Conservation (phyloP, 306 rosid species). For the Vigna hirtella region DNA sequence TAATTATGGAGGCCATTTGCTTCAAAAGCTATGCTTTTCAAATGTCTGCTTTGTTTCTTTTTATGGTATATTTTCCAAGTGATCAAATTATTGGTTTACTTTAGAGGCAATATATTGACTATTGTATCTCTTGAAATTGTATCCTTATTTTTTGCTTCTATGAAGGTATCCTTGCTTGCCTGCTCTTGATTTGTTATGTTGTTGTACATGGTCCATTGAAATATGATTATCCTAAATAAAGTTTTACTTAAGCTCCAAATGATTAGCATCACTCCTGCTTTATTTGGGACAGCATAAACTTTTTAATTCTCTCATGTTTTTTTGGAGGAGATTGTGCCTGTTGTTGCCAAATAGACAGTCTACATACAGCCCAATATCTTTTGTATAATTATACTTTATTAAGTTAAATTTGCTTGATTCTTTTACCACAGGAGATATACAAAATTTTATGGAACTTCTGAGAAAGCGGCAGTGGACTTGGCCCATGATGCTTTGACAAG, state of each 20-base stretch:
- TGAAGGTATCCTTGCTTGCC: slow-evolving; percentile 22
- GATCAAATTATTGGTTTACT: slow-evolving; percentile 13
- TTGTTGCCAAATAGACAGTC: slow-evolving; percentile 8
- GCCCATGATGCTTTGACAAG: slow-evolving; percentile 94
- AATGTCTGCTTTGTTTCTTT: slow-evolving; percentile 5
- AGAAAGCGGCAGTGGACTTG: slow-evolving; percentile 76
- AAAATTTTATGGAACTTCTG: slow-evolving; percentile 94
- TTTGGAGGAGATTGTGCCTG: background rate
- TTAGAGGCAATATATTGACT: slow-evolving; percentile 7
- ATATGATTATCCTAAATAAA: slow-evolving; percentile 26
- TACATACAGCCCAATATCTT: slow-evolving; percentile 2
- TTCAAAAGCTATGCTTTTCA: slow-evolving; percentile 7
- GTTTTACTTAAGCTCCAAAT: slow-evolving; percentile 15
- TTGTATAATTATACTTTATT: slow-evolving; percentile 21
- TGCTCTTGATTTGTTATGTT: slow-evolving; percentile 13
- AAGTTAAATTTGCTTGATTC: slow-evolving; percentile 22
- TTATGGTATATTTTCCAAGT: background rate
- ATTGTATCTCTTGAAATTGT: slow-evolving; percentile 11
- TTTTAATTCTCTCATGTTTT: slow-evolving; percentile 2
- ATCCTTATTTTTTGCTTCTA: slow-evolving; percentile 15
- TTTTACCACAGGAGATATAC: slow-evolving; percentile 91
- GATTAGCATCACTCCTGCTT: background rate
- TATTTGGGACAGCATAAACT: background rate
- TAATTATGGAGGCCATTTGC: slow-evolving; percentile 8
- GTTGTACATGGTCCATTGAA: background rate